Evolutionary conservation across 2,329 filamentous ascomycete genomes (phyloP), one percentile per base, ranked within the genome.

Genomic region (Teratosphaeria pseudoeucalypti): DNA sequence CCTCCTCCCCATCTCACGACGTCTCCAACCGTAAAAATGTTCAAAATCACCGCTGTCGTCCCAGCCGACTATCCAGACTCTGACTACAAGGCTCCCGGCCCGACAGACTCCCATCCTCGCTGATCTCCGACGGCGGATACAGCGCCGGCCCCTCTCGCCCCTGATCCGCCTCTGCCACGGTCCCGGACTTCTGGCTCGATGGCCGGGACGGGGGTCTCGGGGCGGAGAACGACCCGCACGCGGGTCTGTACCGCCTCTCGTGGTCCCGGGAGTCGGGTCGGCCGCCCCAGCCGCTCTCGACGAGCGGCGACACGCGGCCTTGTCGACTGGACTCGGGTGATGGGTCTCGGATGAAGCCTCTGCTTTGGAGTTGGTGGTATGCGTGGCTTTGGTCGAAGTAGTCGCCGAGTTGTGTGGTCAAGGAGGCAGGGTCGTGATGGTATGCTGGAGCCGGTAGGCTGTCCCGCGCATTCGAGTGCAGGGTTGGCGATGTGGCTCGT

Each of bases 191-290:
- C 52, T 55, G 43, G 34, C 57, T 61, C 16, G 58, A 61, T 39
- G 62, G 63, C 54, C 65, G 52, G 12, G 70, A 73, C 19, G 72
- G 73, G 6, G 72, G 66, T 57, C 74, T 67, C 23, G 76, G 75
- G n/a, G 70, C 68, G 2, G 75, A 77, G 63, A 77, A 77, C 60
- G 75, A 77, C 26, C 72, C 64, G 0, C 58, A 70, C 2, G 75
- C 74, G 26, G 71, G 72, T 19, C 65, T 67, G 61, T 77, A 77
- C 26, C 71, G 65, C 57, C 75, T 69, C 55, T 76, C 70, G 69
- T 55, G 27, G 32, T 60, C 19, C 9, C 23, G 54, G 12, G 58
- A 3, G 5, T 23, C 16, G 12, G 37, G 43, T 11, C 55, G 34
- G 26, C 55, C 9, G 26, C 43, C 52, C 34, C 34, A 58, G 59